These are phyloP conservation scores for Akanthomyces uredinophilus DNA, from an alignment of 2,329 filamentous ascomycete genomes.

Conservation along the genomic window DNA sequence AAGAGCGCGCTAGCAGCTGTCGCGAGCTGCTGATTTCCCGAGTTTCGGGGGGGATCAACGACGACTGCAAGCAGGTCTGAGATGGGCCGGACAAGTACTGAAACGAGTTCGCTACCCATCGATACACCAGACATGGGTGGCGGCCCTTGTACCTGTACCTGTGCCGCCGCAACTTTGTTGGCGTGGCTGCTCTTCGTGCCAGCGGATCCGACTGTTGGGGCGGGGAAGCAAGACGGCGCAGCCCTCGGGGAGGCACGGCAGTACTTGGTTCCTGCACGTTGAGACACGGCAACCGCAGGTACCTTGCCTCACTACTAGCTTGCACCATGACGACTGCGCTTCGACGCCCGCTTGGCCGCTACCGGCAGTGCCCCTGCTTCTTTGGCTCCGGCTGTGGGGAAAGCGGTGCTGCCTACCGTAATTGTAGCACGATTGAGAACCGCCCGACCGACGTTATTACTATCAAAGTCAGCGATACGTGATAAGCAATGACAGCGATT, in stretches of 20 bases:
- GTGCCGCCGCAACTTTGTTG: background rate
- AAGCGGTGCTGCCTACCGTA: background rate
- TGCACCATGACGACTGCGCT: background rate
- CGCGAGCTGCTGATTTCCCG: background rate
- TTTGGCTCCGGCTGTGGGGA: background rate
- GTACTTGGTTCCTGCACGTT: background rate
- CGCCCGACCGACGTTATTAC: background rate
- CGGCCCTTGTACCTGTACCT: background rate
- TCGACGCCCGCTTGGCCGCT: background rate
- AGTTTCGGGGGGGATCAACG: background rate
- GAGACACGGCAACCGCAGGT: background rate
- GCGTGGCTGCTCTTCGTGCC: background rate
- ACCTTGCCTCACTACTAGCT: background rate
- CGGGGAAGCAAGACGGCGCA: background rate
- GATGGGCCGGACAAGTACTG: background rate
- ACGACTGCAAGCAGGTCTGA: background rate
- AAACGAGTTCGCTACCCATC: background rate
- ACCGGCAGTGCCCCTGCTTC: background rate
- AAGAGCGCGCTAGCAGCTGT: background rate
- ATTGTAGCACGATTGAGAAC: background rate
- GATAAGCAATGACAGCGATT: background rate
- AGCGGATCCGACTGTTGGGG: constrained; percentile 8
- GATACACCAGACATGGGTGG: background rate
- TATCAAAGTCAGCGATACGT: background rate
- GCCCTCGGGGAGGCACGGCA: background rate